A percentile compares a stretch with the other conserved stretches of the same genome.
Evolutionary conservation across 208 protist genomes (phyloP).

Genomic region (Trypanosoma cruzi): DNA sequence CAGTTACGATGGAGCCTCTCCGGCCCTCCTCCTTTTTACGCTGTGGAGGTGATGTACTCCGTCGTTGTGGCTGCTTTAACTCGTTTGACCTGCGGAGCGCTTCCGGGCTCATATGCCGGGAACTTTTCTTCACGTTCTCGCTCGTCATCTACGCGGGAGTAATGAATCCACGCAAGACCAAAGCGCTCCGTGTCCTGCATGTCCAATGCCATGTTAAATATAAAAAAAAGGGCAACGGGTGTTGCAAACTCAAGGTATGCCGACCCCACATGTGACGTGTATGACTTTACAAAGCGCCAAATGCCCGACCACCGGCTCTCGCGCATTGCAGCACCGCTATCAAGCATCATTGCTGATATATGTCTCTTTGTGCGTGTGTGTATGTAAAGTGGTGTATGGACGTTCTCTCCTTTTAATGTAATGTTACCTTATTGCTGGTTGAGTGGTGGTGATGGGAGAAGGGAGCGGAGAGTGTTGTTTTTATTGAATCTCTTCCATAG

Average conservation of each 20-base stretch:
- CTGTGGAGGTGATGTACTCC: conserved; percentile 55
- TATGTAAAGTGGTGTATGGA: too few relatives aligned
- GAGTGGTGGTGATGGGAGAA: not conserved
- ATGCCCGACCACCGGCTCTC: conserved; percentile 10
- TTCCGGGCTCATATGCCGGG: conserved; percentile 73
- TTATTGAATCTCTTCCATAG: not conserved
- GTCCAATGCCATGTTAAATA: conserved; percentile 53
- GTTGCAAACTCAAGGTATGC: conserved; percentile 59
- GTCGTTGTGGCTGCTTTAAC: conserved; percentile 63
- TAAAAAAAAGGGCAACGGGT: conserved; percentile 52
- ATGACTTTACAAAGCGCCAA: conserved; percentile 53
- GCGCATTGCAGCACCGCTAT: not conserved
- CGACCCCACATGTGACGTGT: conserved; percentile 41
- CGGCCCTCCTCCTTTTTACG: conserved; percentile 34
- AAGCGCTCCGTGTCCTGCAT: conserved; percentile 77
- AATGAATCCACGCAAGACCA: conserved; percentile 78
- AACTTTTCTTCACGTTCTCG: conserved; percentile 74
- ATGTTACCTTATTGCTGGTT: not conserved
- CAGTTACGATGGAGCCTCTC: too few relatives aligned
- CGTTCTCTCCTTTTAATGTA: not conserved
- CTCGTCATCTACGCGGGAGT: conserved; percentile 59
- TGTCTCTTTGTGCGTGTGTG: not conserved
- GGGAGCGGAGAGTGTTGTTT: not conserved
- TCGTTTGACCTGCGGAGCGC: conserved; percentile 62
- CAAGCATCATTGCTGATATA: conserved; percentile 18